Evolutionary conservation across 1,284 basidiomycete genomes (phyloP).

Genomic region (Ceratobasidium sp.): DNA sequence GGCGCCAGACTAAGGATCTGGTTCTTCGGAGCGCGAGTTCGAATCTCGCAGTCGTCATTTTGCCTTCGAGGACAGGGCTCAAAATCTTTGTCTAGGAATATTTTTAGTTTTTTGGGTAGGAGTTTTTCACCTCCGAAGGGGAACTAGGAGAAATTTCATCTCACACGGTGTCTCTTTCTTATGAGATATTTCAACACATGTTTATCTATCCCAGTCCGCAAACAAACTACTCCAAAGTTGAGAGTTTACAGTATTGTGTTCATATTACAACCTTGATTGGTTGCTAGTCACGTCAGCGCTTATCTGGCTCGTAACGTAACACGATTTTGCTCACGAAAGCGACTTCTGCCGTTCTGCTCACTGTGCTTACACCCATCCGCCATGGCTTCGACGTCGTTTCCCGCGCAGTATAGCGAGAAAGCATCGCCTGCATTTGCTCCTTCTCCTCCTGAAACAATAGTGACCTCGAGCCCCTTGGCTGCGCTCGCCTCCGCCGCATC

Average conservation of each 20-base stretch:
- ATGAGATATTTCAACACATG: too few species aligned
- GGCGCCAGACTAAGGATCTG: conserved; percentile 32
- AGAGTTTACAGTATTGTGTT: too few species aligned
- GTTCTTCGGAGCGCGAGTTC: conserved; percentile 11
- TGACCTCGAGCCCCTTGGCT: conserved; percentile 48
- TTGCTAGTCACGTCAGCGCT: too few species aligned
- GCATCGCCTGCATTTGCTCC: not conserved
- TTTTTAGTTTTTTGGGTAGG: too few species aligned
- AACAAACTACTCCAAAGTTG: too few species aligned
- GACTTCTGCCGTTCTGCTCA: not conserved
- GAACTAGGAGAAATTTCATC: too few species aligned
- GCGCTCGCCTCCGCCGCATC: conserved; percentile 56
- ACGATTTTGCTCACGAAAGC: conserved; percentile 39
- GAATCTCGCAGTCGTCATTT: conserved; percentile 14
- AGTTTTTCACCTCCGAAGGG: too few species aligned
- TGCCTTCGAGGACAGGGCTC: not conserved
- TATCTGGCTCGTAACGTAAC: conserved; percentile 21
- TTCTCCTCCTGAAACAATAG: conserved; percentile 10
- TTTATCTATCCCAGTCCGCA: too few species aligned
- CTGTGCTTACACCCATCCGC: not conserved
- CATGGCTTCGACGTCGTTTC: conserved; percentile 32
- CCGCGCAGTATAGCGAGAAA: conserved; percentile 29
- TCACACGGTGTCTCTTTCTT: too few species aligned
- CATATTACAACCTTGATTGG: too few species aligned
- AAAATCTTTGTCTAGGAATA: too few species aligned